A percentile compares a stretch with the other conserved stretches of the same genome.
Evolutionary conservation across 352 stramenopile genomes (phyloP).

Genomic region (Globisporangium ultimum): DNA sequence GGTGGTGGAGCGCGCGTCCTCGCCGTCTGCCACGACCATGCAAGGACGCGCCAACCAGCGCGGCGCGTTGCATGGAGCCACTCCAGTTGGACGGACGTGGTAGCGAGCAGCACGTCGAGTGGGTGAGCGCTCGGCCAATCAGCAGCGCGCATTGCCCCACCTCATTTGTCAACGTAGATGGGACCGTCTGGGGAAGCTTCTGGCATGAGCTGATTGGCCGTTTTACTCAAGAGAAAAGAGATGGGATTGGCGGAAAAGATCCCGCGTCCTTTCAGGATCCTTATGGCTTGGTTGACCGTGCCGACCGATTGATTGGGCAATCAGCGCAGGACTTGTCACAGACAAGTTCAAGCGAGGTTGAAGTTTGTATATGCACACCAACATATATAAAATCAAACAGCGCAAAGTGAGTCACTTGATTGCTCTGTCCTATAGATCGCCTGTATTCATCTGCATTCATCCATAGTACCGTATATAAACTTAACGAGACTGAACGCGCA

Average conservation of each 20-base stretch:
- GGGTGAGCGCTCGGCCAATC: slow-evolving; percentile 4
- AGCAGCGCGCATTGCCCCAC: slow-evolving; percentile 1
- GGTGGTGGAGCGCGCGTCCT: slow-evolving; percentile 4
- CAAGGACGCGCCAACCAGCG: neutral
- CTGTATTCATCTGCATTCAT: too few relatives aligned
- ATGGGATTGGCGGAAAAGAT: neutral
- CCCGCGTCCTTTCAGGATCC: slow-evolving; percentile 5
- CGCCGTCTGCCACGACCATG: neutral
- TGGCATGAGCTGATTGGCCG: neutral
- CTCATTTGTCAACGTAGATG: slow-evolving; percentile 5
- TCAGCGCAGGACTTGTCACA: neutral
- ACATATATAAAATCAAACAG: too few relatives aligned
- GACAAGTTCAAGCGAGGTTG: slow-evolving; percentile 5
- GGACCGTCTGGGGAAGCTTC: neutral
- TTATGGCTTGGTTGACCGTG: neutral
- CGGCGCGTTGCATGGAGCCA: neutral
- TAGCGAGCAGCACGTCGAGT: slow-evolving; percentile 5
- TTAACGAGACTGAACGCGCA: too few relatives aligned
- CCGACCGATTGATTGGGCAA: neutral
- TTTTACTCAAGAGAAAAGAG: neutral
- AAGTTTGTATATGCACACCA: too few relatives aligned
- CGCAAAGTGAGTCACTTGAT: too few relatives aligned
- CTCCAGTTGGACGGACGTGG: neutral
- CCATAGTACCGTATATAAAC: too few relatives aligned
- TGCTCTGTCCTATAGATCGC: too few relatives aligned